phyloP scores from a whole-genome alignment of 2,329 filamentous ascomycete genomes.

The Claviceps quebecensis region DNA sequence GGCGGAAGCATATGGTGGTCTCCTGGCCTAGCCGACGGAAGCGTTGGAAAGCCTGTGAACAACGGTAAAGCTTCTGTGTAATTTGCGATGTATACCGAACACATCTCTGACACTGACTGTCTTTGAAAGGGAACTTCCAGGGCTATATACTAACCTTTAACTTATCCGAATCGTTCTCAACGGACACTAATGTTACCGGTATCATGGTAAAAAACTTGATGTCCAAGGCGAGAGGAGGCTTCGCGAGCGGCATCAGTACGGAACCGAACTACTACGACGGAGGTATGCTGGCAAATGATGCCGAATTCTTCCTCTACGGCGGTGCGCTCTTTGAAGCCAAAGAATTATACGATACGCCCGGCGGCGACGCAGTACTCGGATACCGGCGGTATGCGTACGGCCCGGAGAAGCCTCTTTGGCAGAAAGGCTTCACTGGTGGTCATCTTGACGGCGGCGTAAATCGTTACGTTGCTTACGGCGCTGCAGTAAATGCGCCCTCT shows the following conservation, averaged over 20 bases:
- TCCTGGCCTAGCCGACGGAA: constrained; percentile 32
- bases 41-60: constrained; percentile 10
- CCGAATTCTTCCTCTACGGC: constrained; percentile 50
- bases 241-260: constrained; percentile 36
- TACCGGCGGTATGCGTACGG: constrained; percentile 44
- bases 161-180: constrained; percentile 41
- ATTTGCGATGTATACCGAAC: too few species aligned
- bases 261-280: constrained; percentile 47
- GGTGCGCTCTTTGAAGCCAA: constrained; percentile 30
- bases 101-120: constrained; percentile 3
- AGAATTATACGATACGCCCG: constrained; percentile 22
- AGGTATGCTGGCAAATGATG: constrained; percentile 49
- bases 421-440: constrained; percentile 25
- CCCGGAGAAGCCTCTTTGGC: constrained; percentile 26
- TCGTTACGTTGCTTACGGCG: constrained; percentile 51
- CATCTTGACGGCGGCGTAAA: constrained; percentile 34
- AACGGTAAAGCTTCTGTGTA: constrained; percentile 25
- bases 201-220: constrained; percentile 30
- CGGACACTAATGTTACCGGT: constrained; percentile 34
- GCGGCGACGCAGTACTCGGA: constrained; percentile 27
- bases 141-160: constrained; percentile 44
- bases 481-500: constrained; percentile 48
- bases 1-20: constrained; percentile 44
- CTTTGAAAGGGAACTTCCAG: constrained; percentile 31
- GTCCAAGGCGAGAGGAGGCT: constrained; percentile 31